phyloP scores from a whole-genome alignment of 1,284 basidiomycete genomes.

The Irpex rosettiformis region DNA sequence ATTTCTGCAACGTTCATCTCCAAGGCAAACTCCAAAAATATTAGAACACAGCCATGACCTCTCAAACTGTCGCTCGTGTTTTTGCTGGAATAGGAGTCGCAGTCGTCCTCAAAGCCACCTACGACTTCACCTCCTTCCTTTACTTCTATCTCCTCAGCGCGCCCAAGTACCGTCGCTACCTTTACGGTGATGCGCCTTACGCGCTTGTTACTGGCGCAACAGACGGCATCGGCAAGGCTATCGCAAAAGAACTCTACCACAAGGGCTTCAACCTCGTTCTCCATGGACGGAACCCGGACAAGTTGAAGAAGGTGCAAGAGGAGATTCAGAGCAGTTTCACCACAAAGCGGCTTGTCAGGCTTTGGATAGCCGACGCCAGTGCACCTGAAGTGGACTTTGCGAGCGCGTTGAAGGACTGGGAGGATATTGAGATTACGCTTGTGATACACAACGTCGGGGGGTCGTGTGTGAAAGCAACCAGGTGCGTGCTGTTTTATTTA shows the following conservation, averaged over 20 bases:
- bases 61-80: background rate
- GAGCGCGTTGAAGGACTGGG: slow-evolving; percentile 1
- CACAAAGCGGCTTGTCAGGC: background rate
- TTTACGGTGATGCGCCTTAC: slow-evolving; percentile 9
- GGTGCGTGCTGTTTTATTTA: background rate
- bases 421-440: slow-evolving; percentile 11
- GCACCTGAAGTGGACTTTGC: slow-evolving; percentile 7
- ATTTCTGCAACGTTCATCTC: too few relatives aligned
- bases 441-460: slow-evolving; percentile 13
- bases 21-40: too few relatives aligned
- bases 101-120: background rate
- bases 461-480: background rate
- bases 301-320: slow-evolving; percentile 2
- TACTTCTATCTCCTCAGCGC: background rate
- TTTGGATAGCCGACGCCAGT: slow-evolving; percentile 8
- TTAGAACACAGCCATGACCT: too few relatives aligned
- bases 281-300: slow-evolving; percentile 11
- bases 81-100: background rate
- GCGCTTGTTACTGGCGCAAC: slow-evolving; percentile 13
- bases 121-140: slow-evolving; percentile 2
- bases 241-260: slow-evolving; percentile 9
- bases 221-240: slow-evolving; percentile 11
- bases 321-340: slow-evolving; percentile 1
- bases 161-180: background rate
- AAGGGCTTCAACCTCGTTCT: slow-evolving; percentile 12